These are phyloP conservation scores for Xerocomellus chrysenteron DNA, from an alignment of 768 basidiomycete species.

Conservation along the genomic window DNA sequence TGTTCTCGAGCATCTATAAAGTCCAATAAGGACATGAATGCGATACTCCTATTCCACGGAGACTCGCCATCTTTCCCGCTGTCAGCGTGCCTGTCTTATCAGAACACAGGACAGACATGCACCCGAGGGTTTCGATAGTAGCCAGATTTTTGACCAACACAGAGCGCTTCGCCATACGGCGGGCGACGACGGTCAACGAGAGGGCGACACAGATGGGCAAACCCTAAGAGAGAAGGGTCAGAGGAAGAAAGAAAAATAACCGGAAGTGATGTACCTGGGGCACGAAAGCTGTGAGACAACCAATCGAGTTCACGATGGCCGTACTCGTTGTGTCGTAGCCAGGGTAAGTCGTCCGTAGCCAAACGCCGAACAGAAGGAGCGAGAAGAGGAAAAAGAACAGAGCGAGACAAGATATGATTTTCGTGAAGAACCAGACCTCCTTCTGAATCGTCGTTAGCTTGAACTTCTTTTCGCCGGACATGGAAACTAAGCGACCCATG, in stretches of 20 bases:
- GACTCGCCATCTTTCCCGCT: conserved; percentile 43
- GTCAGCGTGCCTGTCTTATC: conserved; percentile 56
- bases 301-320: conserved; percentile 39
- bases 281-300: conserved; percentile 40
- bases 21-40: background rate
- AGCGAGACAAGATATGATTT: conserved; percentile 44
- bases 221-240: conserved; percentile 23
- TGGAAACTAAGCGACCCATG: conserved; percentile 54
- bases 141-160: conserved; percentile 50
- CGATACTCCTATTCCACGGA: too few relatives aligned
- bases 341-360: conserved; percentile 35
- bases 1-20: conserved; percentile 36
- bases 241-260: background rate
- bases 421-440: conserved; percentile 51
- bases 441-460: conserved; percentile 48
- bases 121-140: conserved; percentile 53
- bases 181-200: conserved; percentile 47
- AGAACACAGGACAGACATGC: conserved; percentile 50
- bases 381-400: conserved; percentile 41
- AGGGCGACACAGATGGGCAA: conserved; percentile 45
- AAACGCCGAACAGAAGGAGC: conserved; percentile 40
- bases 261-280: conserved; percentile 33
- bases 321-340: conserved; percentile 33
- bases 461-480: conserved; percentile 45
- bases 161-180: conserved; percentile 47